A percentile compares a stretch with the other conserved stretches of the same genome.
These are phyloP conservation scores for Gremmenia infestans DNA, from an alignment of 2,329 filamentous ascomycete species.

Conservation along the genomic window DNA sequence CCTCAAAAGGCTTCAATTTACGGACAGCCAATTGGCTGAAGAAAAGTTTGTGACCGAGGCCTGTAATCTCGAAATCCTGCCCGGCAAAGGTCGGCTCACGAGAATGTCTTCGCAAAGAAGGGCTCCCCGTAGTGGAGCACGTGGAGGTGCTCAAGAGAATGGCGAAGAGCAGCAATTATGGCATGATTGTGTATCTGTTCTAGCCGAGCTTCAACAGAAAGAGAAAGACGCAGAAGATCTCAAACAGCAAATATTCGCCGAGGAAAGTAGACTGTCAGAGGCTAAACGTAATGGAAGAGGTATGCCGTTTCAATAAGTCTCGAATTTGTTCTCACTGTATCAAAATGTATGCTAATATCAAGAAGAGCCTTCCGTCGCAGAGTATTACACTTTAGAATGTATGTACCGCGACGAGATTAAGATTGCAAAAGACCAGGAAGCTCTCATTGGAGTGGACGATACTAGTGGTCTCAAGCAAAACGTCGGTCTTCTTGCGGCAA, in stretches of 20 bases:
- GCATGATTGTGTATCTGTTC: not conserved
- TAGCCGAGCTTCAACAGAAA: not conserved
- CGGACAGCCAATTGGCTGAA: not conserved
- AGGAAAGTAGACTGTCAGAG: conserved; percentile 6
- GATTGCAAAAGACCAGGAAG: conserved; percentile 24
- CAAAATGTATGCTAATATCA: conserved; percentile 1
- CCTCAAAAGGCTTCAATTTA: no score
- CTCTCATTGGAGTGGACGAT: conserved; percentile 7
- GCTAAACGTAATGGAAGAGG: not conserved
- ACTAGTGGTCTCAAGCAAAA: conserved; percentile 7
- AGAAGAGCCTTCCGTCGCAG: conserved; percentile 21
- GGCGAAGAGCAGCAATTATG: conserved; percentile 13
- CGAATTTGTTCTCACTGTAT: no score
- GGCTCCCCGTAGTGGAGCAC: conserved; percentile 6
- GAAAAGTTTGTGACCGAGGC: not conserved
- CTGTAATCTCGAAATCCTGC: not conserved
- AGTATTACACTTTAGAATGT: conserved; percentile 20
- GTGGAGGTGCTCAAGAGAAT: conserved; percentile 7
- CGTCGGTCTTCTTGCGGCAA: conserved; percentile 16
- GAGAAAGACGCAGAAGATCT: conserved; percentile 8
- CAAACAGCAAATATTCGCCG: conserved; percentile 8
- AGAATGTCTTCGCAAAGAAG: conserved; percentile 10
- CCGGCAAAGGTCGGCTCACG: not conserved
- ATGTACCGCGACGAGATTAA: conserved; percentile 29
- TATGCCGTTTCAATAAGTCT: not conserved